Base-by-base conservation (phyloP, 768 basidiomycete species). In the Phanerodontia chrysosporium region DNA sequence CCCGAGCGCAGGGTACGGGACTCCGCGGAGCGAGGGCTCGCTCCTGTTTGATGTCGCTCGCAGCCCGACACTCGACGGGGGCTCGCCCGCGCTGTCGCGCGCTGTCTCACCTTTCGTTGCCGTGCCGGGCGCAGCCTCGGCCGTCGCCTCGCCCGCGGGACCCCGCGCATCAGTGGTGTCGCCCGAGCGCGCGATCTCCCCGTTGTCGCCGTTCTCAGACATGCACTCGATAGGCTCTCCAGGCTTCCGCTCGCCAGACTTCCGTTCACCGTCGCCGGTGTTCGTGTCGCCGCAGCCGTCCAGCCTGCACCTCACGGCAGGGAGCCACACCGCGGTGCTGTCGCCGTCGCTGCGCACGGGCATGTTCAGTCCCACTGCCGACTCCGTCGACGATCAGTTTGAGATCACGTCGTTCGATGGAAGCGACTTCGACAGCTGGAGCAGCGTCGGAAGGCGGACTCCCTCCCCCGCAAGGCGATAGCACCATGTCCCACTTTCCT, bases 301-400 rank as follows among this genome's bases (percentile, higher is more conserved):
- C 21, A 53, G 52, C 52, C 8, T 53, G 36, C 52, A 53, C 24
- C 25, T 53, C n/a, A 13, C n/a, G 13, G 48, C 48, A 16, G 22
- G 22, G 45, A 61, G 62, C 49, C 52, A 62, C 35, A 39, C 49
- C 21, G 68, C 62, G 9, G 59, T 65, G n/a, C 67, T 68, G 24
- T 63, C 65, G 2, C 58, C 67, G 24, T 68, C 67, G 2, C 57
- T 65, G 30, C 67, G 69, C 39, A 66, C 69, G 12, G 69, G 51
- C 1, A 68, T 70, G 60, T 70, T 70, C 62, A 68, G 67, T 51
- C 62, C 67, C 24, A 39, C 42, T 22, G 18, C 48, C n/a, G 52
- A 28, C 24, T 49, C 45, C n/a, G 39, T 61, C 9, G 60, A 62
- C 52, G 61, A 58, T 35, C 32, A 58, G 30, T 65, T 62, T 44